Conservation (phyloP, 306 rosid species). For the Rubus parviflorus region DNA sequence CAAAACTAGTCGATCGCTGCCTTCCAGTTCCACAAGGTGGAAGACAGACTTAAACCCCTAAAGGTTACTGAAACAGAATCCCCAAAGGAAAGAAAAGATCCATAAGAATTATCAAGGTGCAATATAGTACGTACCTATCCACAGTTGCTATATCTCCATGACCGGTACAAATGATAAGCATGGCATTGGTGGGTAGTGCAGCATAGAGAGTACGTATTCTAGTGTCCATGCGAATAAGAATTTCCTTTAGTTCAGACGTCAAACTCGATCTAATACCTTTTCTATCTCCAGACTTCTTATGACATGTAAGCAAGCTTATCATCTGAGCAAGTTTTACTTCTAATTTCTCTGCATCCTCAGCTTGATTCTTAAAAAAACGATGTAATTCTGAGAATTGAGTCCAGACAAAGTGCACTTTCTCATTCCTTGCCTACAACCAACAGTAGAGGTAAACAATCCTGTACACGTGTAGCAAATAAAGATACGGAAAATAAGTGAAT, state of each 20-base stretch:
- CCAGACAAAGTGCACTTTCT: slow-evolving; percentile 85
- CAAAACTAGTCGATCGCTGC: not conserved
- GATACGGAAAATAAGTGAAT: slow-evolving; percentile 2
- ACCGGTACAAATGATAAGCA: slow-evolving; percentile 91
- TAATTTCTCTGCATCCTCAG: slow-evolving; percentile 63
- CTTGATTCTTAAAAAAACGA: slow-evolving; percentile 72
- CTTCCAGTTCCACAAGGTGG: not conserved
- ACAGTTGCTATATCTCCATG: slow-evolving; percentile 91
- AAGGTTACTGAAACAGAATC: not conserved
- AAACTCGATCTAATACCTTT: slow-evolving; percentile 47
- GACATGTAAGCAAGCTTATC: slow-evolving; percentile 74
- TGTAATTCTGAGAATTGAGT: slow-evolving; percentile 83
- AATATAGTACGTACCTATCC: slow-evolving; percentile 60
- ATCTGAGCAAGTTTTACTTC: slow-evolving; percentile 79
- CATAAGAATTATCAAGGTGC: slow-evolving; percentile 4
- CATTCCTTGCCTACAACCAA: slow-evolving; percentile 71
- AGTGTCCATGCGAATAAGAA: slow-evolving; percentile 69
- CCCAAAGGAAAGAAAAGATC: not conserved
- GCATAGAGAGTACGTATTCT: slow-evolving; percentile 53
- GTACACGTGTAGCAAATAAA: not conserved
- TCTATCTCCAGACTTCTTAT: slow-evolving; percentile 40
- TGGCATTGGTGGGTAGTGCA: slow-evolving; percentile 70
- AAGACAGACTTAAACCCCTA: not conserved
- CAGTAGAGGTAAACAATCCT: slow-evolving; percentile 25
- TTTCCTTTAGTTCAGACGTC: slow-evolving; percentile 63